Percentiles rank a stretch among this genome's conserved stretches.
These are phyloP conservation scores for Backusella psychrophila DNA, from an alignment of 192 early-diverging fungal species.

Conservation along the genomic window DNA sequence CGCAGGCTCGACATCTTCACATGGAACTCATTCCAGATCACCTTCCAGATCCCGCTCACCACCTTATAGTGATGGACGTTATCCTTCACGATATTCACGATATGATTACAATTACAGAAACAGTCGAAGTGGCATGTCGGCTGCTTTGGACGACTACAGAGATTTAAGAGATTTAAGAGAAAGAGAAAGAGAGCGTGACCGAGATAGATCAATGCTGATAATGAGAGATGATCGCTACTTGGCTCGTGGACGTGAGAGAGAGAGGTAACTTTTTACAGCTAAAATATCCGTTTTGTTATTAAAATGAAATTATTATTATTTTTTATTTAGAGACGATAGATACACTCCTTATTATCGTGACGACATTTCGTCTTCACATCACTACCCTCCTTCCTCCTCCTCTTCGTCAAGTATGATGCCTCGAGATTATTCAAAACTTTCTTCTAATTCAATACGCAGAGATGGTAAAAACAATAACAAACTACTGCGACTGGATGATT, in stretches of 20 bases:
- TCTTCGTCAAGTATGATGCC: constrained; percentile 3
- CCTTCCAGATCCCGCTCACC: constrained; percentile 38
- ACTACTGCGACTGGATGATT: background rate
- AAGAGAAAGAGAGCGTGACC: constrained; percentile 23
- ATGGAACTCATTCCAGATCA: constrained; percentile 31
- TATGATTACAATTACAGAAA: constrained; percentile 34
- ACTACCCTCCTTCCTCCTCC: constrained; percentile 10
- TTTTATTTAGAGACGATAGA: constrained; percentile 19
- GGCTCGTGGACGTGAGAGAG: constrained; percentile 27
- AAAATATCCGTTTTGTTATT: background rate
- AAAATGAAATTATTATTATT: background rate
- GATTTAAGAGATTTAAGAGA: constrained; percentile 34
- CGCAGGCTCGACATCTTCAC: constrained; percentile 36
- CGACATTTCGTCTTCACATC: constrained; percentile 26
- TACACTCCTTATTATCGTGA: constrained; percentile 37
- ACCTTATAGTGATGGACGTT: constrained; percentile 33
- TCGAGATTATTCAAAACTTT: constrained; percentile 13
- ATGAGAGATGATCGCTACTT: constrained; percentile 29
- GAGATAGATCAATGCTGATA: constrained; percentile 24
- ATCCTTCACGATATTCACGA: constrained; percentile 33
- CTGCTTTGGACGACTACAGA: constrained; percentile 32
- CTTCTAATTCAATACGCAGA: constrained; percentile 24
- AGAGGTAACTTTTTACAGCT: constrained; percentile 17
- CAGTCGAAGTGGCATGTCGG: constrained; percentile 20
- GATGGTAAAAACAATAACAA: constrained; percentile 20